phyloP scores from a whole-genome alignment of 495 filamentous ascomycete genomes.

The Clavariopsis aquatica region DNA sequence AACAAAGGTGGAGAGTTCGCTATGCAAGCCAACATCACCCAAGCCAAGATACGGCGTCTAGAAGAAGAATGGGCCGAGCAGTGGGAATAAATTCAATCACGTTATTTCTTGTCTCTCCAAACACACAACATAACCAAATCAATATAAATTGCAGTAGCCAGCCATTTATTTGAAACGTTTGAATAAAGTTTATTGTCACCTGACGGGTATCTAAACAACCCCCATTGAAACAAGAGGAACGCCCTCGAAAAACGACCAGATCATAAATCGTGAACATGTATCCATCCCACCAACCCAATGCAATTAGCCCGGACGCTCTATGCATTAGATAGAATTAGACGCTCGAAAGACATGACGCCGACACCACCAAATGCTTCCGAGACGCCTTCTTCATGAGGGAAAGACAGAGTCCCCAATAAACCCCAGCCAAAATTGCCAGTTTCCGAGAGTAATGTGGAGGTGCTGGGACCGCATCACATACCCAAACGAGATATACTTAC shows the following conservation, averaged over 20 bases:
- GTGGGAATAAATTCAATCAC: neutral
- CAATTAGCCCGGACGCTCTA: conserved; percentile 2
- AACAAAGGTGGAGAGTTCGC: neutral
- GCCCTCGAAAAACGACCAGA: conserved; percentile 2
- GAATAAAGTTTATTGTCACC: neutral
- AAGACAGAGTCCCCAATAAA: conserved; percentile 12
- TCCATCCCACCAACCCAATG: neutral
- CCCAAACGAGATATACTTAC: conserved; percentile 41
- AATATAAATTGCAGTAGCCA: no score
- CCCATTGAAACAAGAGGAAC: neutral
- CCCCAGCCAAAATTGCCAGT: conserved; percentile 21
- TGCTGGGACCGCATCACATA: conserved; percentile 33
- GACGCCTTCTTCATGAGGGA: conserved; percentile 24
- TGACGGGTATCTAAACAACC: neutral
- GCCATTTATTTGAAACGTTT: neutral
- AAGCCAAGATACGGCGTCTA: neutral
- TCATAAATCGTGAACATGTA: conserved; percentile 25
- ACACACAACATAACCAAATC: no score
- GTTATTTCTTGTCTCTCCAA: no score
- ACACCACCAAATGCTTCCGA: conserved; percentile 28
- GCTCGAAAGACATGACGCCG: conserved; percentile 15
- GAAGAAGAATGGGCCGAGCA: conserved; percentile 1
- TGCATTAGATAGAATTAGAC: conserved; percentile 1
- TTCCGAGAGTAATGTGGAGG: conserved; percentile 29
- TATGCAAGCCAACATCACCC: neutral